A percentile compares a stretch with the other conserved stretches of the same genome.
These are phyloP conservation scores for Russula compacta DNA, from an alignment of 768 basidiomycete species.

Conservation along the genomic window DNA sequence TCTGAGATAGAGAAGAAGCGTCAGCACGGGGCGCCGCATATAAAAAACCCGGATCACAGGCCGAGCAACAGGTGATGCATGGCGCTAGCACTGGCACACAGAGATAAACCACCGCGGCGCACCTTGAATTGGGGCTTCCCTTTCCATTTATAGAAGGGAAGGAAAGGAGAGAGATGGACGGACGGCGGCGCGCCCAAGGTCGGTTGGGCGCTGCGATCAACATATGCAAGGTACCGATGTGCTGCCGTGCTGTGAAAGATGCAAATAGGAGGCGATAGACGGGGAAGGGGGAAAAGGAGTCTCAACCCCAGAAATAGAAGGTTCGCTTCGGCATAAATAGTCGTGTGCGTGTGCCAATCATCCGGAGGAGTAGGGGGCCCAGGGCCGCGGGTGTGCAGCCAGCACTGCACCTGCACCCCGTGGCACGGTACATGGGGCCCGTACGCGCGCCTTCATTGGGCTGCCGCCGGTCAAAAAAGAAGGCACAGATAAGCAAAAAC, in stretches of 20 bases:
- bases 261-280: constrained; percentile 2
- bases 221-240: not conserved
- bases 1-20: not conserved
- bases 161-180: not conserved
- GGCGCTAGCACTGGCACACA: not conserved
- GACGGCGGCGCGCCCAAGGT: not conserved
- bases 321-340: not conserved
- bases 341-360: not conserved
- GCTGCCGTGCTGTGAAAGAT: not conserved
- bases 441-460: no score
- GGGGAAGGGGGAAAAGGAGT: not conserved
- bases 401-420: not conserved
- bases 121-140: not conserved
- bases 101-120: not conserved
- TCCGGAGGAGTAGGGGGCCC: not conserved
- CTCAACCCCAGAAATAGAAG: not conserved
- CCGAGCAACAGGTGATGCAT: not conserved
- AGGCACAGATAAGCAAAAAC: not conserved
- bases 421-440: no score
- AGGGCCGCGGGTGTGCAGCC: not conserved
- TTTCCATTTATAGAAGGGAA: not conserved
- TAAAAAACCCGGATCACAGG: not conserved
- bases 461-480: not conserved
- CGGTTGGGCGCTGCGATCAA: not conserved
- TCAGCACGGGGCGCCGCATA: not conserved